These are phyloP conservation scores for Plenodomus biglobosus DNA, from an alignment of 2,329 filamentous ascomycete genomes.

Conservation along the genomic window DNA sequence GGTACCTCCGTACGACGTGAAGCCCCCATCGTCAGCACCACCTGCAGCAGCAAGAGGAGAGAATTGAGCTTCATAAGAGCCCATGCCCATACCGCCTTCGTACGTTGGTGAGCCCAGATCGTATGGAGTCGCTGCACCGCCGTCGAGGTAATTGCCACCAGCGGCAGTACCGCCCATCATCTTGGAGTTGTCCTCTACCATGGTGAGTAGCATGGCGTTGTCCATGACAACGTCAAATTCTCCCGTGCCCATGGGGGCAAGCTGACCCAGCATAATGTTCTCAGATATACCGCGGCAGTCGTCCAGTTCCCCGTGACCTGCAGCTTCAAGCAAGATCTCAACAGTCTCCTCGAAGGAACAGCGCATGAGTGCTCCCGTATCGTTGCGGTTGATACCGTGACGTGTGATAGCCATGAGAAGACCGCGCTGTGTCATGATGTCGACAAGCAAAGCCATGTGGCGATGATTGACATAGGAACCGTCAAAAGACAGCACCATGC, in stretches of 20 bases:
- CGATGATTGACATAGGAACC: conserved; percentile 99
- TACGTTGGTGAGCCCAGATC: conserved; percentile 69
- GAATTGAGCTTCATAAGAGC: conserved; percentile 60
- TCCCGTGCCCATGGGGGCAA: conserved; percentile 95
- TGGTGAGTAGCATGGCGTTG: conserved; percentile 91
- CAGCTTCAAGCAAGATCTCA: conserved; percentile 94
- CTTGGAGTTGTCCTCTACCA: conserved; percentile 85
- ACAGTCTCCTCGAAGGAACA: conserved; percentile 99
- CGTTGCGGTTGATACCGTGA: conserved; percentile 96
- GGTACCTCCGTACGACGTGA: conserved; percentile 65
- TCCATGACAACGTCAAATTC: conserved; percentile 94
- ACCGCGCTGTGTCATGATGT: conserved; percentile 96
- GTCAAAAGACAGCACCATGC: conserved; percentile 92
- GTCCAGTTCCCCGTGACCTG: conserved; percentile 90
- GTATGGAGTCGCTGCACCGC: conserved; percentile 91
- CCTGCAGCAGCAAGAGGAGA: conserved; percentile 76
- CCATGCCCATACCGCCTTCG: conserved; percentile 63
- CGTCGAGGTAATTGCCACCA: conserved; percentile 70
- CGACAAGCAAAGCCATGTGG: conserved; percentile 89
- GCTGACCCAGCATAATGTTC: conserved; percentile 96
- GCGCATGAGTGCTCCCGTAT: conserved; percentile 97
- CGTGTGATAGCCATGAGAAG: conserved; percentile 94
- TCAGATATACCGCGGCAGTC: conserved; percentile 98
- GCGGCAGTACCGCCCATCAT: conserved; percentile 66
- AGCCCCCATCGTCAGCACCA: conserved; percentile 57